phyloP scores from a whole-genome alignment of 352 stramenopile species.

The Detonula confervacea region DNA sequence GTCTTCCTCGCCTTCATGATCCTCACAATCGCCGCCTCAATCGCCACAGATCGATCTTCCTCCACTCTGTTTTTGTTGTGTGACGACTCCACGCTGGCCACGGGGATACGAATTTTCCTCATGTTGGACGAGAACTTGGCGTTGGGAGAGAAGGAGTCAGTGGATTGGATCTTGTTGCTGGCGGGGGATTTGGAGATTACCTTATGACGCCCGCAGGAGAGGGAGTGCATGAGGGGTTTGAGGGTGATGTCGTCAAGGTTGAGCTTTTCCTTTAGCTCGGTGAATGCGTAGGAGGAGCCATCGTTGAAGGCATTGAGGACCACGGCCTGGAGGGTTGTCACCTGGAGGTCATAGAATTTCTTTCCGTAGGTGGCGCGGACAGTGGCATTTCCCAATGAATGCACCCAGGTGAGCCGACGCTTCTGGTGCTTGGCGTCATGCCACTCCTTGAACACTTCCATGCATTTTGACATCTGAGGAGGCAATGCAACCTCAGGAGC shows the following conservation, averaged over 20 bases:
- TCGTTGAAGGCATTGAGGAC: constrained; percentile 95
- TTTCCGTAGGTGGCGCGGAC: constrained; percentile 88
- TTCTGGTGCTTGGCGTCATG: constrained; percentile 90
- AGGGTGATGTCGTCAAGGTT: constrained; percentile 95
- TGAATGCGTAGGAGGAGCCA: constrained; percentile 89
- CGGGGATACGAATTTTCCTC: constrained; percentile 98
- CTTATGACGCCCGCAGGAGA: constrained; percentile 99
- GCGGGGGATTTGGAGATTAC: constrained; percentile 93
- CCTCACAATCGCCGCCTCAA: constrained; percentile 99
- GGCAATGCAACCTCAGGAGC: constrained; percentile 95
- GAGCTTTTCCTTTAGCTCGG: constrained; percentile 90
- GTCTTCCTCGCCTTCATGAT: constrained; percentile 99
- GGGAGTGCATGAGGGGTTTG: constrained; percentile 98
- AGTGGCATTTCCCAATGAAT: constrained; percentile 94
- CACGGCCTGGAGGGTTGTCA: constrained; percentile 97
- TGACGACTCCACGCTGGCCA: constrained; percentile 97
- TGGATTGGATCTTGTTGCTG: constrained; percentile 94
- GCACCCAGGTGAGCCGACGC: constrained; percentile 93
- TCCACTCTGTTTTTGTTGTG: constrained; percentile 98
- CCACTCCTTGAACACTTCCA: constrained; percentile 94
- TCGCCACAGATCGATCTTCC: constrained; percentile 94
- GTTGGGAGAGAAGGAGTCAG: constrained; percentile 95
- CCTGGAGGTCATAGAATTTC: constrained; percentile 95
- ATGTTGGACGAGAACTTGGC: constrained; percentile 93
- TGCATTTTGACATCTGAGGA: constrained; percentile 89